Base-by-base conservation (phyloP, 169 alveolate species). In the Eimeria acervulina region DNA sequence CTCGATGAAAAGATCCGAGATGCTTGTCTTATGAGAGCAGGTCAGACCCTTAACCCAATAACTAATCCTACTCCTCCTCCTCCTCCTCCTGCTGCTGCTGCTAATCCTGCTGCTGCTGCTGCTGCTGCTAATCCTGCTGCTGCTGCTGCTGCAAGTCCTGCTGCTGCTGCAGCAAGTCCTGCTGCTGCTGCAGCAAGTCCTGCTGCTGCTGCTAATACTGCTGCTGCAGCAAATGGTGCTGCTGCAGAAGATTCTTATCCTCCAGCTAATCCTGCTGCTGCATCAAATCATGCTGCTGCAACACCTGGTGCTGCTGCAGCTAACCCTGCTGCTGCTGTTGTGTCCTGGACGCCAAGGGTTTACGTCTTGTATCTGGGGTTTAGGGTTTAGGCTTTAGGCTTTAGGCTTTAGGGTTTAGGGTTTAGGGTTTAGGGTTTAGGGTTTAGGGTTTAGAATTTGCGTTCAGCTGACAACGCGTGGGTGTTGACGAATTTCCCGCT, bases 11-110 rank as follows among this genome's bases (percentile, higher is more conserved):
- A 15, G 6, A 51, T 36, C n/a, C 17, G 81, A 4, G 95, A 91
- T 55, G 95, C 95, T n/a, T 91, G 95, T 55, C 95, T 91, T 40
- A 72, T 91, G 33, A 87, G 83, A 26, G 95, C 95, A 10, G 95
- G 95, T 90, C 23, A 15, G 59, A 36, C 12, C 5, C 12, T 47
- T 47, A 47, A 7, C 12, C 12, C 5, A 7, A 7, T 47, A 47
- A 7, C 12, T 47, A 47, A 7, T 47, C 33, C 3, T 19, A 3
- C 61, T 76, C 12, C 4, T 42, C 26, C 2, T 55, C 66, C 2
- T 55, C 26, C 5, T 13, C 26, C 26, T 7, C 66, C 2, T 55
- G 66, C 26, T 55, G 55, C 55, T 47, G 55, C 55, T 55, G 66
- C 66, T 55, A 2, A 4, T 55, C 5, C 26, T 55, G 66, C 26